A percentile compares a stretch with the other conserved stretches of the same genome.
Conservation (phyloP, 1,139 yeast species). For the Debaryomycetaceae sp. region DNA sequence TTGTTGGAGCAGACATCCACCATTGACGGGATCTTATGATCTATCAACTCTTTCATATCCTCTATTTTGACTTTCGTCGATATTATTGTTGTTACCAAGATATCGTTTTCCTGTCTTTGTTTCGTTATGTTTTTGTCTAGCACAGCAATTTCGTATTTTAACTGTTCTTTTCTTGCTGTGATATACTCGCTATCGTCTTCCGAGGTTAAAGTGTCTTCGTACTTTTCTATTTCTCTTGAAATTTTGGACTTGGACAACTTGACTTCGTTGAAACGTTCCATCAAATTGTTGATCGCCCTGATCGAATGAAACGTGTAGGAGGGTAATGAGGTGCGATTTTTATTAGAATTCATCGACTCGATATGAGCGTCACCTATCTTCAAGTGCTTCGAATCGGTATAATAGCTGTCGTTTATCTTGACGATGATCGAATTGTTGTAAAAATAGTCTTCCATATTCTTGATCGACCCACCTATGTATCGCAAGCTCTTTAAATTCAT, state of each 20-base stretch:
- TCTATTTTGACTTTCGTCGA: conserved; percentile 22
- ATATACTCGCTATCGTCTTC: conserved; percentile 10
- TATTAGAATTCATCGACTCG: not conserved
- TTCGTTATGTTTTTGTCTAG: conserved; percentile 17
- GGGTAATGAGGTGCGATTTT: not conserved
- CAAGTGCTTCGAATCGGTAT: conserved; percentile 15
- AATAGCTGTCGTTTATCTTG: conserved; percentile 20
- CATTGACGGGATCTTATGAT: conserved; percentile 15
- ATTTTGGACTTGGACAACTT: conserved; percentile 15
- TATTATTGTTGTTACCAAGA: conserved; percentile 23
- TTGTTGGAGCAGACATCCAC: conserved; percentile 18
- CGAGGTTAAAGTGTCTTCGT: conserved; percentile 7
- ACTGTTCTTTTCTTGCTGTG: conserved; percentile 8
- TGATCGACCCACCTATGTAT: conserved; percentile 10
- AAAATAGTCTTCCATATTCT: conserved; percentile 16
- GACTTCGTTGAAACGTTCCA: conserved; percentile 31
- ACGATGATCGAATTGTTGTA: conserved; percentile 23
- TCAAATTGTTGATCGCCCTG: conserved; percentile 29
- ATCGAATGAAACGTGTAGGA: conserved; percentile 37
- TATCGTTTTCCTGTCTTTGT: conserved; percentile 25
- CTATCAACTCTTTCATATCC: conserved; percentile 15
- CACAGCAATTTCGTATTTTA: conserved; percentile 7
- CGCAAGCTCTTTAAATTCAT: conserved; percentile 19
- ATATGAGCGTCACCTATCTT: conserved; percentile 2
- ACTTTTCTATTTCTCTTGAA: conserved; percentile 12